phyloP scores from a whole-genome alignment of 768 basidiomycete species.

The Mycena vulgaris region DNA sequence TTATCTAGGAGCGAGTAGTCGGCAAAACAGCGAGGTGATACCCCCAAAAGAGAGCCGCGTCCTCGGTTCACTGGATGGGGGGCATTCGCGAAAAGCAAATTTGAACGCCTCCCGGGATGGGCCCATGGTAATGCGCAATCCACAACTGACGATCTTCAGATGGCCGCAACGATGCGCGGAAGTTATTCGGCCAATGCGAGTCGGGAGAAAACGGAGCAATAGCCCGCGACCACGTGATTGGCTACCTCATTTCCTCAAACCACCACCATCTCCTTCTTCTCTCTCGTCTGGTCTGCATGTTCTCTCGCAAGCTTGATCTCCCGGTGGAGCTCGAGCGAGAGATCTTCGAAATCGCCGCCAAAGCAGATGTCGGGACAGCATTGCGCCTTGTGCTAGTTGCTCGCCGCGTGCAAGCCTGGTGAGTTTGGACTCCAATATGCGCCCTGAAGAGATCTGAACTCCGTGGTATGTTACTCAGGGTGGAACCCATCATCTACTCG shows the following conservation, averaged over 20 bases:
- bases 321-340: slow-evolving; percentile 35
- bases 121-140: no score
- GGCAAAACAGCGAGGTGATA: no score
- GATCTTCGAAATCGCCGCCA: slow-evolving; percentile 32
- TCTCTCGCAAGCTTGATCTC: slow-evolving; percentile 21
- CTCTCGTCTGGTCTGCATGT: not conserved
- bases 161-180: no score
- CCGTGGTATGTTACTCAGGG: not conserved
- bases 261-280: not conserved
- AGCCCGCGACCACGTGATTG: not conserved
- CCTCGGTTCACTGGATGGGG: no score
- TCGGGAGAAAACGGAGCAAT: no score
- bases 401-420: slow-evolving; percentile 31
- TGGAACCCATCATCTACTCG: slow-evolving; percentile 35
- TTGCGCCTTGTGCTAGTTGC: slow-evolving; percentile 30
- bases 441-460: not conserved
- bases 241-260: not conserved
- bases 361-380: slow-evolving; percentile 23
- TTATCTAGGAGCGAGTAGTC: no score
- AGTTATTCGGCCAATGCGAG: no score
- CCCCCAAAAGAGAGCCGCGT: no score
- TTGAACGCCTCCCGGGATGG: no score
- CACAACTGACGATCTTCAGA: no score
- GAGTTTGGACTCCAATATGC: not conserved
- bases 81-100: no score